Evolutionary conservation across 805 yeast species (phyloP), one percentile per base, ranked within the genome.

Genomic region (Soucietia sequanensis): DNA sequence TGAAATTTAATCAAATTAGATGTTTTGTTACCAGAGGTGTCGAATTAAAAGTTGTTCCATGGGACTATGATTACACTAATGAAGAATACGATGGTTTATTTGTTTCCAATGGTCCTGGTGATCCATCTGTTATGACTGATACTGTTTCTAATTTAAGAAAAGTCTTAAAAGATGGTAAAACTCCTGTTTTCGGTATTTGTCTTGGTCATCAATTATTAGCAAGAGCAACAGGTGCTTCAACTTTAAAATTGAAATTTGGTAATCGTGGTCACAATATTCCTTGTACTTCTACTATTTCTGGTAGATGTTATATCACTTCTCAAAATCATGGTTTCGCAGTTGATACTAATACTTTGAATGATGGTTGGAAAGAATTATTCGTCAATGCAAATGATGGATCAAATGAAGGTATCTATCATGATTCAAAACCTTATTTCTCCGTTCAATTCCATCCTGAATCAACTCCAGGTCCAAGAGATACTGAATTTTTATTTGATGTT

Each of bases 381-480:
- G 90, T 88, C 30, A 93, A 93, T 58, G 87, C 98, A 42, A 93
- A 93, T 59, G 99, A 93, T 67, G 91, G 90, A 37, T 89, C 98
- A 24, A 93, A 93, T 65, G 99, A 93, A 74, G 99, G 99, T 81
- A 88, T 93, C 44, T 91, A 88, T 72, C 87, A 91, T 68, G 76
- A 82, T 27, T 72, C 79, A 46, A 75, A 84, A 62, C 99, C 99
- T 25, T 84, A 74, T 60, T 93, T 93, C 75, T 93, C 99, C 11
- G 98, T 93, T 31, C 99, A 93, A 73, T 91, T 93, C 76, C 99
- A 93, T 62, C 99, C 99, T 17, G 99, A 93, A 73, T 87, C 97
- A 16, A 88, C 96, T 32, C 98, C 99, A 31, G 99, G 99, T 62
- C 99, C 99, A 61, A 81, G 96, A 62, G 99, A 93, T 62, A 93